Percentiles rank a stretch among this genome's conserved stretches.
Conservation (phyloP, 805 yeast species). For the Yarrowia porcina region DNA sequence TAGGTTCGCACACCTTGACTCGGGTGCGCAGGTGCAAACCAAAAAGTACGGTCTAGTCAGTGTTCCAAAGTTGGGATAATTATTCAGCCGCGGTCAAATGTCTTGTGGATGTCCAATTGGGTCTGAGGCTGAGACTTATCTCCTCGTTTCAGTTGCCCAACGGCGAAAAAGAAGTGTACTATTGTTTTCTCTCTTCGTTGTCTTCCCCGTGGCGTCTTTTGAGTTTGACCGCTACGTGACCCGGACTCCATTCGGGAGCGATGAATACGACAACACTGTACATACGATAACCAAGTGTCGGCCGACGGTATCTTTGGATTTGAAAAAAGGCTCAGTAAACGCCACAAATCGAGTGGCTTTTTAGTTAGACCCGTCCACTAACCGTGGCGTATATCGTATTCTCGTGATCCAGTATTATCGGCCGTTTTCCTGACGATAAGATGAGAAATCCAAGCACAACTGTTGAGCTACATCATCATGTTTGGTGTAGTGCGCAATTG, state of each 20-base stretch:
- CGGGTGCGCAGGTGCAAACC: conserved; percentile 24
- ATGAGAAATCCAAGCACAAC: not conserved
- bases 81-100: not conserved
- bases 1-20: not conserved
- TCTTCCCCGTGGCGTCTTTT: conserved; percentile 17
- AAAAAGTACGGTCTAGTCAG: not conserved
- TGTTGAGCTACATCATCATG: not conserved
- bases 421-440: not conserved
- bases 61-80: not conserved
- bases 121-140: not conserved
- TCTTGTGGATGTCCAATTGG: not conserved
- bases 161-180: not conserved
- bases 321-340: not conserved
- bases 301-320: not conserved
- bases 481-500: conserved; percentile 21
- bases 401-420: not conserved
- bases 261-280: conserved; percentile 11
- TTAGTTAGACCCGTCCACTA: not conserved
- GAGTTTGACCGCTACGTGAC: conserved; percentile 1
- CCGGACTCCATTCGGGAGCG: conserved; percentile 17
- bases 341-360: not conserved
- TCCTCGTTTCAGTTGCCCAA: not conserved
- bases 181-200: not conserved
- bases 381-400: not conserved
- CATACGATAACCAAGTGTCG: not conserved